Conservation (phyloP, 176 grass and related monocot genomes). For the Tillandsia fasciculata region DNA sequence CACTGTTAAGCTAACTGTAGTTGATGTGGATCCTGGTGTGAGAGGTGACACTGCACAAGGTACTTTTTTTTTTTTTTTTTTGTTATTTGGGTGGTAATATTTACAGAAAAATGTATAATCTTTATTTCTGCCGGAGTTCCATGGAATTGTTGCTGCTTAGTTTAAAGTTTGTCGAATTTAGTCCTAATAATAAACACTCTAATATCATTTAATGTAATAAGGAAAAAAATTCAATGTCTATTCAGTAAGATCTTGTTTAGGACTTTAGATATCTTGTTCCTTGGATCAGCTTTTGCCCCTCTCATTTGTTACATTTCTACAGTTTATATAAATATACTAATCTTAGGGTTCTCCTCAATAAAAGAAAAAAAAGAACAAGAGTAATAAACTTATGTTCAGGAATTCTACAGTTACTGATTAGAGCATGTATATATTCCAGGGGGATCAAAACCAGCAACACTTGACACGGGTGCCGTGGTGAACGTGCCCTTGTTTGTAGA, state of each 20-base stretch:
- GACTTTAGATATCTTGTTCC: background rate
- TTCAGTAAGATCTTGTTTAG: background rate
- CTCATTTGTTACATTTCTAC: background rate
- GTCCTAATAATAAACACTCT: no score
- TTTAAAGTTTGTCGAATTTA: no score
- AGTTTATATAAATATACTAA: background rate
- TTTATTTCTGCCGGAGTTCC: background rate
- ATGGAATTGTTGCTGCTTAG: no score
- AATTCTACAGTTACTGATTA: constrained; percentile 1
- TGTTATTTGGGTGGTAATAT: constrained; percentile 8
- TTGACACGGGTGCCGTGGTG: constrained; percentile 80
- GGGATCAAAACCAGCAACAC: constrained; percentile 74
- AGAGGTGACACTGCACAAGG: constrained; percentile 72
- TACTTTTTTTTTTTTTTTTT: constrained; percentile 14
- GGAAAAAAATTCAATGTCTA: background rate
- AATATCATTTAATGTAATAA: background rate
- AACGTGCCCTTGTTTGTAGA: constrained; percentile 81
- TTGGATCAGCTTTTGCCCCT: background rate
- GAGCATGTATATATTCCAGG: constrained; percentile 35
- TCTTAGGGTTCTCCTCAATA: background rate
- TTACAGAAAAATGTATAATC: background rate
- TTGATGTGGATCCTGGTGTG: constrained; percentile 53
- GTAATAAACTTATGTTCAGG: background rate
- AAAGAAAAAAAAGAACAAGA: background rate
- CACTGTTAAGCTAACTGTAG: constrained; percentile 64